Evolutionary conservation across 2,329 filamentous ascomycete species (phyloP).

Genomic region (Penicillium sp.): DNA sequence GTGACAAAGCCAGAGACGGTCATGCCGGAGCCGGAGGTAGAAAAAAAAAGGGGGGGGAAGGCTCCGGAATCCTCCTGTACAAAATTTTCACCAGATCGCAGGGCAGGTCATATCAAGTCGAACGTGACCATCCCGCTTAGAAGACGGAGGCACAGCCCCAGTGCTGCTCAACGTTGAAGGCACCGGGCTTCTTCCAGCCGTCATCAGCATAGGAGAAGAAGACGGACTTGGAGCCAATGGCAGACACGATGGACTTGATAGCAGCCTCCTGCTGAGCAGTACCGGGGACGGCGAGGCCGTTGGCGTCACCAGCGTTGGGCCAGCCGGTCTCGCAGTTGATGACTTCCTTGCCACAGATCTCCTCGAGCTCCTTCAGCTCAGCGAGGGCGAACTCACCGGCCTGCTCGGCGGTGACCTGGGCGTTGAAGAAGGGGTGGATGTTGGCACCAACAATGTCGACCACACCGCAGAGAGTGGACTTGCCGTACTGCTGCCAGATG

Average conservation of each 20-base stretch:
- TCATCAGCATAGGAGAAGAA: slow-evolving; percentile 81
- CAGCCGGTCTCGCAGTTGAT: slow-evolving; percentile 89
- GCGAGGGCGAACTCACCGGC: slow-evolving; percentile 71
- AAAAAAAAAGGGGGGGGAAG: slow-evolving; percentile 9
- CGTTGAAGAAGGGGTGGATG: slow-evolving; percentile 93
- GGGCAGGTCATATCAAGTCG: background rate
- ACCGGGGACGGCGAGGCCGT: slow-evolving; percentile 68
- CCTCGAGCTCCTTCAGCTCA: slow-evolving; percentile 66
- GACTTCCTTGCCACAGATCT: slow-evolving; percentile 65
- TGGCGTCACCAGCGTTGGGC: slow-evolving; percentile 65
- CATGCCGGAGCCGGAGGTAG: slow-evolving; percentile 4
- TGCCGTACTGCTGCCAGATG: slow-evolving; percentile 60
- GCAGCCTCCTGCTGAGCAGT: slow-evolving; percentile 61
- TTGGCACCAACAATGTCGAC: slow-evolving; percentile 79
- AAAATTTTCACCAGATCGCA: slow-evolving; percentile 14
- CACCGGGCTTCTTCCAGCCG: slow-evolving; percentile 68
- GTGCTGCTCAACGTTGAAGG: slow-evolving; percentile 68
- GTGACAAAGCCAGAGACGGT: background rate
- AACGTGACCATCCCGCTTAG: slow-evolving; percentile 20
- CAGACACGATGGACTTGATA: slow-evolving; percentile 62
- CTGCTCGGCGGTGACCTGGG: slow-evolving; percentile 52
- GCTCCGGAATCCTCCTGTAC: slow-evolving; percentile 23
- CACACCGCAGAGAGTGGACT: slow-evolving; percentile 56
- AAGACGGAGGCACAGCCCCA: slow-evolving; percentile 63
- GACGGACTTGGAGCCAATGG: slow-evolving; percentile 62